Evolutionary conservation across 73 alveolate genomes (phyloP), one percentile per base, ranked within the genome.

Genomic region (Blepharisma japonicum): DNA sequence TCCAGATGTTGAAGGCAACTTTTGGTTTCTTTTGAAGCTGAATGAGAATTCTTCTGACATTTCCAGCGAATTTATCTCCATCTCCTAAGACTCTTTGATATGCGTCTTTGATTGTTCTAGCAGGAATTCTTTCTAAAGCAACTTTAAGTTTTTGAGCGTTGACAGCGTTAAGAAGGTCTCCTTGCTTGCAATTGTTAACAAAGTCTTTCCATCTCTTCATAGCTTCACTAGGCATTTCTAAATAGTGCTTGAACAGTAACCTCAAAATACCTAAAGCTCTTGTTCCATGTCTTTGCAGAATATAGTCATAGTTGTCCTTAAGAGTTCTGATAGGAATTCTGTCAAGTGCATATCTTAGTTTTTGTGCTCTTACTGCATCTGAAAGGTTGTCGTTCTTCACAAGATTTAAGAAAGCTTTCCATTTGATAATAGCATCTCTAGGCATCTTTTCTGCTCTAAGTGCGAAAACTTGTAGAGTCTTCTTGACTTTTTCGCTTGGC

Each of bases 11-110:
- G 42, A 32, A 32, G 42, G 42, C 42, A 32, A 32, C 3, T 32
- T 3, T 32, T 32, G 42, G 42, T 32, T 32, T 32, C 42, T 32
- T 32, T 32, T 32, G 42, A 32, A 32, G 42, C 42, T 32, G 42
- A 32, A 32, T 32, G 3, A 32, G 42, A 3, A 32, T 32, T 32
- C 42, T 32, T 32, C 42, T 61, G 4, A 61, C 18, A 20, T n/a
- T 9, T 25, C 74, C 74, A 2, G 14, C 23, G 74, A 61, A 14
- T 25, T 61, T 61, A 5, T 61, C 74, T 9, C 74, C 74, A 18
- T 14, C 74, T 20, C 74, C 74, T 61, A 20, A 9, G 74, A 61
- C 5, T 61, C 74, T 61, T 25, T 61, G 74, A 20, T n/a, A 2
- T 2, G 74, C 74, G 5, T 61, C 74, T 20, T 39, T n/a, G 23